A percentile compares a stretch with the other conserved stretches of the same genome.
Conservation (phyloP, 2,329 filamentous ascomycete species). For the Exophiala aquamarina region DNA sequence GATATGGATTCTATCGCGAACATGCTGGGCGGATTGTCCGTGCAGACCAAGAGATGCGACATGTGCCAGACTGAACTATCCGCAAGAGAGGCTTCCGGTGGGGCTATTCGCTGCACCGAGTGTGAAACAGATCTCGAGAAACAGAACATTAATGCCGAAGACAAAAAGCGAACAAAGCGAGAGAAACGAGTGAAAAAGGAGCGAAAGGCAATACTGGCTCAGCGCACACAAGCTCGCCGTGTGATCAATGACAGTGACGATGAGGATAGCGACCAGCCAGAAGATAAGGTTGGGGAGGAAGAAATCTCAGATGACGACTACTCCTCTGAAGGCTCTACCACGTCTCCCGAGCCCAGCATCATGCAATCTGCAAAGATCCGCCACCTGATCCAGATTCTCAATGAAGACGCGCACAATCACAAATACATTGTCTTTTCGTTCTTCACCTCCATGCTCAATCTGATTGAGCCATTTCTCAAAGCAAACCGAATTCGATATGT, state of each 20-base stretch:
- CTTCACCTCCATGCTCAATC: slow-evolving; percentile 96
- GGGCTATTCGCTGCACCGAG: slow-evolving; percentile 65
- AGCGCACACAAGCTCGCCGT: slow-evolving; percentile 33
- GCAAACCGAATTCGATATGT: slow-evolving; percentile 74
- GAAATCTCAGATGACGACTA: slow-evolving; percentile 43
- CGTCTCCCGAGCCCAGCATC: slow-evolving; percentile 50
- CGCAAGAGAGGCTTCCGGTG: slow-evolving; percentile 53
- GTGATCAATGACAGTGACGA: slow-evolving; percentile 56
- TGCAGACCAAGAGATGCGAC: slow-evolving; percentile 75
- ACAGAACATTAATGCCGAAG: slow-evolving; percentile 43
- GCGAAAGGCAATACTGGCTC: slow-evolving; percentile 55
- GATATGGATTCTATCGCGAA: slow-evolving; percentile 83
- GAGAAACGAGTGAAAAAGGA: slow-evolving; percentile 36
- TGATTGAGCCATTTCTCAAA: slow-evolving; percentile 87
- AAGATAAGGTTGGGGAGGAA: neutral
- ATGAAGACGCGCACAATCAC: slow-evolving; percentile 74
- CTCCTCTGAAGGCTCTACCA: slow-evolving; percentile 28
- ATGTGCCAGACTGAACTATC: slow-evolving; percentile 74
- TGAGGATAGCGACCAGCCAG: slow-evolving; percentile 44
- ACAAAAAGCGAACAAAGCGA: slow-evolving; percentile 51
- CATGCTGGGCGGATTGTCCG: slow-evolving; percentile 79
- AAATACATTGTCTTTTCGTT: slow-evolving; percentile 99
- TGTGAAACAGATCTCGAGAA: slow-evolving; percentile 74
- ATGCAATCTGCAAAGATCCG: slow-evolving; percentile 81
- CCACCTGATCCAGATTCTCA: slow-evolving; percentile 76